Base-by-base conservation (phyloP, 768 basidiomycete genomes). In the Kwoniella sp. region DNA sequence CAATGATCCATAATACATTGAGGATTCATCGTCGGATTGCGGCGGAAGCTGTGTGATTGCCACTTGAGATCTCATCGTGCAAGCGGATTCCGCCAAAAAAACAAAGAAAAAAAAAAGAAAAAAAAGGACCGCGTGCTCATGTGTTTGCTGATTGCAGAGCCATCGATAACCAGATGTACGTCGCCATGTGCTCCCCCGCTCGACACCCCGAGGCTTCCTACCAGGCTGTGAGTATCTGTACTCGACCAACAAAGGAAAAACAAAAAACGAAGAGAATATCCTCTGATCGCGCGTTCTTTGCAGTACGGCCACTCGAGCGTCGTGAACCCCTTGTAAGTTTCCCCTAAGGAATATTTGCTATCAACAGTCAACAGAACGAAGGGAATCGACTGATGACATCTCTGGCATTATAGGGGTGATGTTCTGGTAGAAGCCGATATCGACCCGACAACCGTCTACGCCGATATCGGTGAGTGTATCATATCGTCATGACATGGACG, bases 141-240 rank as follows among this genome's bases (percentile, higher is more conserved):
- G 10, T 21, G 7, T 33, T 30, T 30, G 26, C 52, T 52, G 15
- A 6, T 10, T 67, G 22, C 71, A 93, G 94, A 61, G 96, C 96
- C 6, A 86, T 93, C 24, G 96, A 99, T 77, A 97, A 98, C 74
- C 94, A 98, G 80, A 86, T 98, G n/a, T 99, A 86, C 81, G 86
- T 97, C 66, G 85, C 90, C 0, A 95, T 94, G 92, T 95, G 92
- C 76, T 96, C 92, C 60, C 93, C 94, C 29, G 95, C 96, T 2
- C 85, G 94, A 24, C 88, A 95, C 68, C 74, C 88, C 69, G 86
- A 81, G 10, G 90, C 91, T 21, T 84, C 84, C 17, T 98, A 98
- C 79, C 92, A 96, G 74, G 92, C 95, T 60, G 77, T 78, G 52
- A 52, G 76, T 65, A 46, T 33, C 13, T 13, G 13, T 33, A 6